These are phyloP conservation scores for Colletotrichum echinochloae DNA, from an alignment of 2,329 filamentous ascomycete genomes.

Conservation along the genomic window DNA sequence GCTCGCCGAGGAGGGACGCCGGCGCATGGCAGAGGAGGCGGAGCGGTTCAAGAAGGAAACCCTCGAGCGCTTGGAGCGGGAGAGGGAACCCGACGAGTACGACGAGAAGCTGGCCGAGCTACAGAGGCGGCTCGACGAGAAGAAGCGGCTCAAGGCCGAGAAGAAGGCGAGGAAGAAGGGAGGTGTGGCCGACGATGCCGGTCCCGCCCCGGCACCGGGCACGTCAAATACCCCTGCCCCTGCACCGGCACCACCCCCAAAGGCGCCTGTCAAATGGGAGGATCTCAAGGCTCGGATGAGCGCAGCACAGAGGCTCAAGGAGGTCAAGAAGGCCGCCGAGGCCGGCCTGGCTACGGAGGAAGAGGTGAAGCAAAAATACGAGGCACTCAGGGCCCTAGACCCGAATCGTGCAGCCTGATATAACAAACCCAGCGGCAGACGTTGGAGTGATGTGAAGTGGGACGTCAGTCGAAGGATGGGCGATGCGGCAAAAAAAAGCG, in stretches of 20 bases:
- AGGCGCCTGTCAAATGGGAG: constrained; percentile 38
- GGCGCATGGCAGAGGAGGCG: constrained; percentile 54
- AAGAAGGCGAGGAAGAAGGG: constrained; percentile 50
- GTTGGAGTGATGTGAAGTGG: not conserved
- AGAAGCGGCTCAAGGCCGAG: constrained; percentile 52
- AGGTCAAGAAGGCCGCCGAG: constrained; percentile 64
- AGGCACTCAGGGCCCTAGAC: constrained; percentile 41
- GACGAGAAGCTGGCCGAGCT: constrained; percentile 42
- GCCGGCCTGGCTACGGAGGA: constrained; percentile 61
- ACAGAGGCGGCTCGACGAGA: constrained; percentile 50
- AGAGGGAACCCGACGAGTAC: constrained; percentile 51
- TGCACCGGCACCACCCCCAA: not conserved
- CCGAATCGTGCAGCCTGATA: constrained; percentile 1
- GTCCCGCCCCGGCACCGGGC: not conserved
- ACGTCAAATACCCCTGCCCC: not conserved
- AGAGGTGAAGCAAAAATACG: constrained; percentile 37
- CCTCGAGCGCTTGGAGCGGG: constrained; percentile 43
- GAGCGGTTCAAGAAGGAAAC: constrained; percentile 54
- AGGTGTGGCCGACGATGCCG: not conserved
- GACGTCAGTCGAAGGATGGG: not conserved
- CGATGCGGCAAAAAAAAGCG: not conserved
- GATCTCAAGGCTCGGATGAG: constrained; percentile 43
- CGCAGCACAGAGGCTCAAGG: constrained; percentile 59
- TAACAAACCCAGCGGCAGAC: not conserved
- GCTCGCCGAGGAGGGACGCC: constrained; percentile 49